phyloP scores from a whole-genome alignment of 441 rosid species.

The Rhodomyrtus psidioides region DNA sequence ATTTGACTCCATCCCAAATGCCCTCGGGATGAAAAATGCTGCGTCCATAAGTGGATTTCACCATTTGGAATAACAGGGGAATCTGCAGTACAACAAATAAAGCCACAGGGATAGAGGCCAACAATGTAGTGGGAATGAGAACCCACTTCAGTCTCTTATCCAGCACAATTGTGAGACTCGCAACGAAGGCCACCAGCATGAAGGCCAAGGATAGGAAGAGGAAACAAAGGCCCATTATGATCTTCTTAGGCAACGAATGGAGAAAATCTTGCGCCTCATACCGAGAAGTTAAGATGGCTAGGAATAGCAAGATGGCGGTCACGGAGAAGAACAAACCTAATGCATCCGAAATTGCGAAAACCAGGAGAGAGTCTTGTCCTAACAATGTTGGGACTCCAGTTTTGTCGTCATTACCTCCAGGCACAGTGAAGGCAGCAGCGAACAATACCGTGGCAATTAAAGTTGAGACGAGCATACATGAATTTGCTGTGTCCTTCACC shows the following conservation, averaged over 20 bases:
- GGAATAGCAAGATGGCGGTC: neutral
- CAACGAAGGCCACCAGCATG: neutral
- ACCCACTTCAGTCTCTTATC: neutral
- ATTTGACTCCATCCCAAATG: neutral
- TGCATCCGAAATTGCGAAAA: neutral
- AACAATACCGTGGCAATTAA: neutral
- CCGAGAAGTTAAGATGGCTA: neutral
- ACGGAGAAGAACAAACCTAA: neutral
- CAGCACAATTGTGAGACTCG: neutral
- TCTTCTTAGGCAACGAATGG: neutral
- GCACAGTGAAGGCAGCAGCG: neutral
- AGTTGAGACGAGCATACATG: neutral
- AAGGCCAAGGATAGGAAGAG: neutral
- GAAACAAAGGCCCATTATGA: neutral
- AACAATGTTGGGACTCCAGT: neutral
- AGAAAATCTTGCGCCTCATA: neutral
- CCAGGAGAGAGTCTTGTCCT: accelerated
- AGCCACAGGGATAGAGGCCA: neutral
- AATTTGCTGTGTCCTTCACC: neutral
- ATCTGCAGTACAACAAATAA: too few relatives aligned
- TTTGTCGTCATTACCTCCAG: accelerated
- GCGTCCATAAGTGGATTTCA: neutral
- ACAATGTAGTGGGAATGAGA: neutral
- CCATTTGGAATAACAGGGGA: neutral
- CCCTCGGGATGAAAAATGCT: neutral